Conservation (phyloP, 495 filamentous ascomycete species). For the Talaromyces thailandensis region DNA sequence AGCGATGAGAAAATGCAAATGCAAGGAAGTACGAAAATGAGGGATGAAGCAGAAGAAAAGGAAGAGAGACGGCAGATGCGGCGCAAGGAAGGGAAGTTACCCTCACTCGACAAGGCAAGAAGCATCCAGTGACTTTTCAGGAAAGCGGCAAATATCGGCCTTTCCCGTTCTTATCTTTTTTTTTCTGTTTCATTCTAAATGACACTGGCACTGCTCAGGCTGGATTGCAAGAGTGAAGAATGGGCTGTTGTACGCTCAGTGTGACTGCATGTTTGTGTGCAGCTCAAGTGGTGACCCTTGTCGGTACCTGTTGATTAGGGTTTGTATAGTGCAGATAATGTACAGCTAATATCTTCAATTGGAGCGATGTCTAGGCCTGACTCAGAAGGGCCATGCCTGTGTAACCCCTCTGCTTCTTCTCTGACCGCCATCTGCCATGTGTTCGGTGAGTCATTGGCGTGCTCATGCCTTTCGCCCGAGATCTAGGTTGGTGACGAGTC, state of each 20-base stretch:
- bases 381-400: background rate
- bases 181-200: background rate
- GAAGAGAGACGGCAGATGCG: background rate
- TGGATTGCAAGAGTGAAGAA: background rate
- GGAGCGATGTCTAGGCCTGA: background rate
- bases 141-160: background rate
- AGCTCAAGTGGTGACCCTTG: background rate
- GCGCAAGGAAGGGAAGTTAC: background rate
- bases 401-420: background rate
- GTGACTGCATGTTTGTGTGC: background rate
- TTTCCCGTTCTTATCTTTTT: background rate
- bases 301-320: background rate
- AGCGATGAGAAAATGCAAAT: background rate
- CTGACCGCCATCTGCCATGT: background rate
- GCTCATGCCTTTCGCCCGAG: constrained; percentile 36
- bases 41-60: background rate
- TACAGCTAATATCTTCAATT: background rate
- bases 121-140: background rate
- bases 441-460: background rate
- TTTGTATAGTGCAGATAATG: background rate
- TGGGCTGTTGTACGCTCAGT: background rate
- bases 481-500: constrained; percentile 52
- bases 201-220: background rate
- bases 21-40: background rate
- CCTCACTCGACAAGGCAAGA: background rate